Evolutionary conservation across 169 alveolate genomes (phyloP).

Genomic region (Toxoplasma gondii): DNA sequence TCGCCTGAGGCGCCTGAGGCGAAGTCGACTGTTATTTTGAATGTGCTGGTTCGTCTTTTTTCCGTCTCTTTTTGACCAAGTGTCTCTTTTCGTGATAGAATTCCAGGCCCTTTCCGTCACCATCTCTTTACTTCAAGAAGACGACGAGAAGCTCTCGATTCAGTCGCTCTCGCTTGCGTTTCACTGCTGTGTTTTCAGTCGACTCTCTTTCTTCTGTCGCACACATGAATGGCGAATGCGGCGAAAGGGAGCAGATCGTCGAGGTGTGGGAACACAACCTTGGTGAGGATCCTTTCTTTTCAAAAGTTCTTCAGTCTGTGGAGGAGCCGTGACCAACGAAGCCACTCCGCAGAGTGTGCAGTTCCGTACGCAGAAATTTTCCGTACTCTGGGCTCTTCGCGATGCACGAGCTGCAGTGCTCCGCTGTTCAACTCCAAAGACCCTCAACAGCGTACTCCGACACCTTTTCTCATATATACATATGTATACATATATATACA

Average conservation of each 20-base stretch:
- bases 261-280: slow-evolving; percentile 72
- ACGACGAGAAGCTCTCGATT: too few species aligned
- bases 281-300: slow-evolving; percentile 20
- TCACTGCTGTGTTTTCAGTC: background rate
- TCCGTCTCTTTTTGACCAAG: background rate
- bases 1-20: background rate
- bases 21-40: too few species aligned
- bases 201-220: background rate
- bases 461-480: too few species aligned
- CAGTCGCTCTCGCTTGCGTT: background rate
- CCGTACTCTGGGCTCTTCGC: too few species aligned
- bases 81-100: background rate
- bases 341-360: too few species aligned
- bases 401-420: too few species aligned
- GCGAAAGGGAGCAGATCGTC: slow-evolving; percentile 57
- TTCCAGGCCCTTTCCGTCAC: background rate
- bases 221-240: slow-evolving; percentile 70
- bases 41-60: background rate
- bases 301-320: background rate
- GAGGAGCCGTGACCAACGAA: too few species aligned
- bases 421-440: too few species aligned
- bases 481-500: too few species aligned
- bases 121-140: too few species aligned
- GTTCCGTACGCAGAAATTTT: too few species aligned
- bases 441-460: too few species aligned